A percentile compares a stretch with the other conserved stretches of the same genome.
Conservation (phyloP, 768 basidiomycete genomes). For the Suillus hirtellus region DNA sequence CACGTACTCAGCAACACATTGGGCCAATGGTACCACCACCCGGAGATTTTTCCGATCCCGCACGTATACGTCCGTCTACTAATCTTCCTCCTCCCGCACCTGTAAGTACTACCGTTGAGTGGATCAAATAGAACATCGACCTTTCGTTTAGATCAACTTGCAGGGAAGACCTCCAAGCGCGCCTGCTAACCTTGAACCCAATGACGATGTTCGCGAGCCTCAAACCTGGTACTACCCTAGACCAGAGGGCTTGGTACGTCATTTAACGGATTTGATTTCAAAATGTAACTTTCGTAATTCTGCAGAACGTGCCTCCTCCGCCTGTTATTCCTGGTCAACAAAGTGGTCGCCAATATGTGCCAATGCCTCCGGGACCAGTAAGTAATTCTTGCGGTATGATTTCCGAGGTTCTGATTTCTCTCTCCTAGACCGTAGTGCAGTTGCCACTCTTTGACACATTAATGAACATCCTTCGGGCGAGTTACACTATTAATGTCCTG, state of each 20-base stretch:
- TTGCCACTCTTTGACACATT: slow-evolving; percentile 70
- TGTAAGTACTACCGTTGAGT: slow-evolving; percentile 15
- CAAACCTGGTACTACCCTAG: slow-evolving; percentile 27
- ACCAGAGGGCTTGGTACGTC: slow-evolving; percentile 19
- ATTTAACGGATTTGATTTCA: not conserved
- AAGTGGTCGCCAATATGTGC: slow-evolving; percentile 34
- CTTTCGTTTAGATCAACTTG: not conserved
- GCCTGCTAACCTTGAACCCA: slow-evolving; percentile 21
- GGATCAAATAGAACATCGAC: not conserved
- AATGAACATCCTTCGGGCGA: slow-evolving; percentile 66
- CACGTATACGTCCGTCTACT: slow-evolving; percentile 17
- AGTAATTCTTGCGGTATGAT: slow-evolving; percentile 25
- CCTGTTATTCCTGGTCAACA: slow-evolving; percentile 27
- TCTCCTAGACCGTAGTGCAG: slow-evolving; percentile 55
- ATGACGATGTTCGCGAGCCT: slow-evolving; percentile 18
- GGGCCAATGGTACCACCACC: slow-evolving; percentile 15
- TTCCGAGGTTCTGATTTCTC: slow-evolving; percentile 10
- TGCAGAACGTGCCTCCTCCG: slow-evolving; percentile 28
- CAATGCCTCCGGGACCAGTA: slow-evolving; percentile 57
- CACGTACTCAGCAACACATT: not conserved
- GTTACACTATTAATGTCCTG: slow-evolving; percentile 20
- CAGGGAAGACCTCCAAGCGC: slow-evolving; percentile 23
- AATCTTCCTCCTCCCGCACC: slow-evolving; percentile 24
- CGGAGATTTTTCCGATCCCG: slow-evolving; percentile 8
- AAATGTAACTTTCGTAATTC: slow-evolving; percentile 4